phyloP scores from a whole-genome alignment of 2,329 filamentous ascomycete genomes.

The Neopestalotiopsis rosae region DNA sequence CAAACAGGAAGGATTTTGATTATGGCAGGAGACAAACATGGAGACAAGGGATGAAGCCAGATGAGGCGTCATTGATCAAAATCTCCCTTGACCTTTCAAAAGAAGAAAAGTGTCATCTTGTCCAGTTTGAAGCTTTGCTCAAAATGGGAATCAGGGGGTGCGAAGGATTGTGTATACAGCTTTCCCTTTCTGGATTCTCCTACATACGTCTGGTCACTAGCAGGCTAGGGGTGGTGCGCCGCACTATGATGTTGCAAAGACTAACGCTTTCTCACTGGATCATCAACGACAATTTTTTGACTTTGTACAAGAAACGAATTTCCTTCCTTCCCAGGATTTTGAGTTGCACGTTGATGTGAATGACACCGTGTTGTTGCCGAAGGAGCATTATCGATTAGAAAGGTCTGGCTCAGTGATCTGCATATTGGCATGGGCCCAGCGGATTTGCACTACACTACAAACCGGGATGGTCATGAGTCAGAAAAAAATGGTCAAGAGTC shows the following conservation, averaged over 20 bases:
- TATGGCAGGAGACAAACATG: conserved; percentile 7
- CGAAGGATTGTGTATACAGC: not conserved
- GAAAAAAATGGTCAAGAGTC: not conserved
- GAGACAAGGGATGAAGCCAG: not conserved
- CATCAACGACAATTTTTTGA: not conserved
- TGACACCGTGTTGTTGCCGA: conserved; percentile 1
- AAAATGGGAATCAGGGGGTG: conserved; percentile 6
- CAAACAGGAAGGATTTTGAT: not conserved
- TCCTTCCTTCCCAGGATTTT: not conserved
- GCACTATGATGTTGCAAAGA: not conserved
- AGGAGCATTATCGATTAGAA: not conserved
- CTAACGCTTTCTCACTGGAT: not conserved
- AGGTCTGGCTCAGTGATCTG: not conserved
- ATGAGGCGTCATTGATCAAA: not conserved
- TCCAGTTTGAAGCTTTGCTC: conserved; percentile 15
- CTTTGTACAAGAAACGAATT: not conserved
- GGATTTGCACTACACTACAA: not conserved
- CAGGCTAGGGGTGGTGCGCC: not conserved
- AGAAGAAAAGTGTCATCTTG: conserved; percentile 5
- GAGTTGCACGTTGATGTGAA: not conserved
- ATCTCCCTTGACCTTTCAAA: not conserved
- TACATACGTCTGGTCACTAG: not conserved
- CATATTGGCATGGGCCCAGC: not conserved
- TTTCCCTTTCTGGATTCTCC: conserved; percentile 3
- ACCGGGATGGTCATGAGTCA: conserved; percentile 1